Base-by-base conservation (phyloP, 2,329 filamentous ascomycete genomes). In the Trichothecium sympodiale region DNA sequence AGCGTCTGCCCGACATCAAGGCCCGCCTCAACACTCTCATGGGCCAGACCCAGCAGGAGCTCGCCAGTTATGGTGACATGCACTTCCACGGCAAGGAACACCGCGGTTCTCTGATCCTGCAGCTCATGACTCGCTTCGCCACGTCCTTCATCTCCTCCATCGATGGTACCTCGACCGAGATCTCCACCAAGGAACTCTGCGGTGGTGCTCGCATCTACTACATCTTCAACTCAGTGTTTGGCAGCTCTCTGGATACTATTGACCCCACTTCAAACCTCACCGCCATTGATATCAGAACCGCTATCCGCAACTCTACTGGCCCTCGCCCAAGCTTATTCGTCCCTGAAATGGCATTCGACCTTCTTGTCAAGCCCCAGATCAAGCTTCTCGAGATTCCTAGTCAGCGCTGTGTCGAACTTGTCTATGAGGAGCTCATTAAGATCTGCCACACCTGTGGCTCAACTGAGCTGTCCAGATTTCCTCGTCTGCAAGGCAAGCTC, bases 41-140 rank as follows among this genome's bases (percentile, higher is more conserved):
- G 91, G 91, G 91, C n/a, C 91, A 98, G 61, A 96, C 91, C 33
- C 91, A 98, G 55, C 91, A 98, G 64, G 91, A 98, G 59, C 71
- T 98, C 38, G 91, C 91, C 30, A 94, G 89, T 59, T 98, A 98
- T 54, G 91, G 91, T 27, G 93, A 96, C 55, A 94, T 91, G 66
- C 84, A 94, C 49, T 98, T 98, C 56, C 94, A 84, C 43, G 91
- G 91, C 49, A 94, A 94, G 58, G 91, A 96, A 57, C 91, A 98
- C 55, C 77, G 89, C 34, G 91, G 91, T 23, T 94, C 89, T 18
- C 71, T 98, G 43, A 94, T 98, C 39, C 65, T 98, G 43, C 89
- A 96, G 59, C 75, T 94, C 38, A 98, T 98, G 91, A 98, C 91
- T 10, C 83, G 91, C 29, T 98, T 98, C 52, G 91, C 91, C 8